Evolutionary conservation across 2,329 filamentous ascomycete genomes (phyloP).

Genomic region (Zalaria obscura): DNA sequence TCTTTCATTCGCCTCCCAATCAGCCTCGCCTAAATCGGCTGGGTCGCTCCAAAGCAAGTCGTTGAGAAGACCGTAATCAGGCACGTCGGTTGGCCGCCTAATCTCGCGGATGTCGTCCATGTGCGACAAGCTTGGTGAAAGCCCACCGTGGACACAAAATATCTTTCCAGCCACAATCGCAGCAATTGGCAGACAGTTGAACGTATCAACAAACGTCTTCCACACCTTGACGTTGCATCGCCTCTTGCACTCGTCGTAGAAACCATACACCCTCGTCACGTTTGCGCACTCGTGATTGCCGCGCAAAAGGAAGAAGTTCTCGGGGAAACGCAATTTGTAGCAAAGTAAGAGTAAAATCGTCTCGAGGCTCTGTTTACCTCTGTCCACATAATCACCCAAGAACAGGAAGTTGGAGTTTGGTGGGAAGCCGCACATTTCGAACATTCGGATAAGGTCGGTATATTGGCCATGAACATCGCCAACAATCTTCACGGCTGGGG

Average conservation of each 20-base stretch:
- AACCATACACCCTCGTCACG: conserved; percentile 88
- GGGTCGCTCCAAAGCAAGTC: conserved; percentile 96
- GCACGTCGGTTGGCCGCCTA: conserved; percentile 87
- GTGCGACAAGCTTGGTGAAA: conserved; percentile 81
- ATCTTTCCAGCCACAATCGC: conserved; percentile 97
- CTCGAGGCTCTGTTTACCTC: conserved; percentile 89
- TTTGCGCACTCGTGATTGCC: conserved; percentile 97
- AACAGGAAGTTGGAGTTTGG: conserved; percentile 87
- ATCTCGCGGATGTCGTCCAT: conserved; percentile 99
- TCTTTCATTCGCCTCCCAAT: conserved; percentile 95
- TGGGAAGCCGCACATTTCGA: conserved; percentile 97
- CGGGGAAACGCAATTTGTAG: conserved; percentile 94
- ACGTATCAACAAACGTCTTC: conserved; percentile 96
- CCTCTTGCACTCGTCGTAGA: conserved; percentile 96
- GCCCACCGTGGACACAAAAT: conserved; percentile 89
- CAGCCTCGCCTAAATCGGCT: conserved; percentile 72
- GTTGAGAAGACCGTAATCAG: conserved; percentile 89
- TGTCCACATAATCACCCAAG: conserved; percentile 89
- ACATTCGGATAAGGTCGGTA: conserved; percentile 89
- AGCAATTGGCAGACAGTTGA: conserved; percentile 89
- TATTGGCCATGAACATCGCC: conserved; percentile 96
- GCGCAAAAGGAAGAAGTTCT: conserved; percentile 91
- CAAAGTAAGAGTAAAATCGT: conserved; percentile 85
- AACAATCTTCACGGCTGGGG: conserved; percentile 93
- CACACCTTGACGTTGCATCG: conserved; percentile 93